Evolutionary conservation across 2,329 filamentous ascomycete species (phyloP).

Genomic region (Hymenoscyphus albidus): DNA sequence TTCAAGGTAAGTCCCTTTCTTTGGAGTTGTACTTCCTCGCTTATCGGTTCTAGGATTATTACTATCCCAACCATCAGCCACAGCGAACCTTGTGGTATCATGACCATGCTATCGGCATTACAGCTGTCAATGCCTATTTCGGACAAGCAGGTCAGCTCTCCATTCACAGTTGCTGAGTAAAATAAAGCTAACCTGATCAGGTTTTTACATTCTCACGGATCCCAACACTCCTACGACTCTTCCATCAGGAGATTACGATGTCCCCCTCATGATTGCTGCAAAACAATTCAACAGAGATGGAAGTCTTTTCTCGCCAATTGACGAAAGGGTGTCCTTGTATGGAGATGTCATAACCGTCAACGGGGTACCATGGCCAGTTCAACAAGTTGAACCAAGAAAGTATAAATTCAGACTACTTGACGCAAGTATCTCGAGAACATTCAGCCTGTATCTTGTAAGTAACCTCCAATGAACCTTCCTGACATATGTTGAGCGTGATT

Average conservation of each 20-base stretch:
- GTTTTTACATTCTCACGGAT: slow-evolving; percentile 46
- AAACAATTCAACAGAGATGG: background rate
- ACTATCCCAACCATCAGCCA: slow-evolving; percentile 54
- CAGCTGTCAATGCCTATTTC: slow-evolving; percentile 52
- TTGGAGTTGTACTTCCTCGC: background rate
- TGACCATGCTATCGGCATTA: slow-evolving; percentile 38
- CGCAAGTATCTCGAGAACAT: background rate
- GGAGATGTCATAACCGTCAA: background rate
- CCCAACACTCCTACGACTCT: background rate
- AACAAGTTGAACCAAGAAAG: background rate
- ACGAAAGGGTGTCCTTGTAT: background rate
- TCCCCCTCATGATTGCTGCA: background rate
- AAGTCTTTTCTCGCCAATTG: background rate
- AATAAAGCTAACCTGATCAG: background rate
- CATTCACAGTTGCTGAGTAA: background rate
- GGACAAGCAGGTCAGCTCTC: slow-evolving; percentile 46
- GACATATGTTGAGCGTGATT: slow-evolving; percentile 38
- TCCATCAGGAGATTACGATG: background rate
- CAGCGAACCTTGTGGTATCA: slow-evolving; percentile 57
- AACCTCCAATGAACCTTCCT: background rate
- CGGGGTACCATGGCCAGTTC: background rate
- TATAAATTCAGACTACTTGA: slow-evolving; percentile 1
- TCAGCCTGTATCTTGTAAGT: background rate
- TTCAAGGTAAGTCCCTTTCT: slow-evolving; percentile 40
- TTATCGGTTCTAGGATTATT: slow-evolving; percentile 44